phyloP scores from a whole-genome alignment of 1,284 basidiomycete species.

The Irpex lacteus region DNA sequence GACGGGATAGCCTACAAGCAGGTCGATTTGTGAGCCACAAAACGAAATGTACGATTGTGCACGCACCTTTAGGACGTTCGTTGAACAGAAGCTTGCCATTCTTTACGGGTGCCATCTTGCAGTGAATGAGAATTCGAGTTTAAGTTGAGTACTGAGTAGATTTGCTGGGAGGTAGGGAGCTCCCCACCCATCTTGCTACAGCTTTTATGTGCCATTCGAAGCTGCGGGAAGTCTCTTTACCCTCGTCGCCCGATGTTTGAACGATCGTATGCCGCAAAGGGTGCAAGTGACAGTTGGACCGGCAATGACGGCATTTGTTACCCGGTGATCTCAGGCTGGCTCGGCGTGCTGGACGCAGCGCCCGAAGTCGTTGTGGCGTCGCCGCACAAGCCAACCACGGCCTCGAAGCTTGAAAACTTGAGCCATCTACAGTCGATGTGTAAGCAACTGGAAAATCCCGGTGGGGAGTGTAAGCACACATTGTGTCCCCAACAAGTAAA shows the following conservation, averaged over 20 bases:
- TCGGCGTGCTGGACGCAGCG: neutral
- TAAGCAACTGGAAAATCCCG: neutral
- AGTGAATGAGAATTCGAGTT: neutral
- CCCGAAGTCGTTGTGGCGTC: neutral
- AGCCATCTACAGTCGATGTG: neutral
- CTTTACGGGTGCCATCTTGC: conserved; percentile 15
- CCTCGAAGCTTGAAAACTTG: too few relatives aligned
- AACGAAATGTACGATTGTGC: neutral
- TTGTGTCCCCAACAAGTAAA: too few relatives aligned
- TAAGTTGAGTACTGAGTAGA: neutral
- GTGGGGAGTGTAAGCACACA: too few relatives aligned
- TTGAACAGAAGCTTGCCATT: conserved; percentile 19
- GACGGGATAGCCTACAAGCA: conserved; percentile 38
- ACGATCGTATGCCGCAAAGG: too few relatives aligned
- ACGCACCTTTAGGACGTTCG: conserved; percentile 15
- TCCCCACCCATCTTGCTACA: neutral
- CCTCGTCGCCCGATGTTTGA: neutral
- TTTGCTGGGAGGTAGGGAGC: too few relatives aligned
- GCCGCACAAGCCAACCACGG: neutral
- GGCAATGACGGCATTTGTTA: conserved; percentile 24
- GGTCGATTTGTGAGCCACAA: neutral
- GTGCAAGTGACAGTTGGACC: too few relatives aligned
- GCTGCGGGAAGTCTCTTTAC: neutral
- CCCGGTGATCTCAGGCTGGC: neutral
- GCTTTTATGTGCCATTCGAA: neutral